Conservation (phyloP, 164 flowering plant genomes). For the Paratinospora sagittata region DNA sequence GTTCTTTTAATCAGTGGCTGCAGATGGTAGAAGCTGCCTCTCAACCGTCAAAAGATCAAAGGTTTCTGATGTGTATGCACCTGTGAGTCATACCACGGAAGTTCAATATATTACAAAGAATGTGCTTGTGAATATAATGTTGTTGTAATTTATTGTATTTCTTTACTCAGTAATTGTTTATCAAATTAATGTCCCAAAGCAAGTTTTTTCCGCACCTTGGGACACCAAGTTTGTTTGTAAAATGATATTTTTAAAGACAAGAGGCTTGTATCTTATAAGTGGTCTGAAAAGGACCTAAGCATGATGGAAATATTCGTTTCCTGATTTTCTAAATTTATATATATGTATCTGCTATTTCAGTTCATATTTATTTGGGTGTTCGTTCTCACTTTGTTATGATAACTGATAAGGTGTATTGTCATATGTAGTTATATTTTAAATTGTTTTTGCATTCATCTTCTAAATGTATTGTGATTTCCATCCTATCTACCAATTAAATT, state of each 20-base stretch:
- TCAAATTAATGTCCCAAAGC: slow-evolving; percentile 7
- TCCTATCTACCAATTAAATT: too few relatives aligned
- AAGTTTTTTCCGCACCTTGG: too few relatives aligned
- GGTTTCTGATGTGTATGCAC: slow-evolving; percentile 38
- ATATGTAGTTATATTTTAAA: too few relatives aligned
- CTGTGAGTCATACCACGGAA: slow-evolving; percentile 13
- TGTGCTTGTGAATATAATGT: slow-evolving; percentile 8
- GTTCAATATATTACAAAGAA: too few relatives aligned
- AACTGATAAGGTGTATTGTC: too few relatives aligned
- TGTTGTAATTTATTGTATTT: background rate
- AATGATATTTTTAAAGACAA: background rate
- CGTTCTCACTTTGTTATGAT: too few relatives aligned
- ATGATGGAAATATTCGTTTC: background rate
- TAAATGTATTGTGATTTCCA: too few relatives aligned
- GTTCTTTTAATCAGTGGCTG: slow-evolving; percentile 21
- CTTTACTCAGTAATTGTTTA: background rate
- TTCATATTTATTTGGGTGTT: too few relatives aligned
- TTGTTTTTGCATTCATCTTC: too few relatives aligned
- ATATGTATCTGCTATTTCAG: too few relatives aligned
- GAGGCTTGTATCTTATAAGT: slow-evolving; percentile 2
- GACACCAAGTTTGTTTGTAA: background rate
- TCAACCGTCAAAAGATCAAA: slow-evolving; percentile 35
- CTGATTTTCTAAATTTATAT: background rate
- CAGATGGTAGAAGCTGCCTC: slow-evolving; percentile 41
- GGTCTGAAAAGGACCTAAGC: background rate